Evolutionary conservation across 2,329 filamentous ascomycete species (phyloP), one percentile per base, ranked within the genome.

Genomic region (Arthrobotrys iridis): DNA sequence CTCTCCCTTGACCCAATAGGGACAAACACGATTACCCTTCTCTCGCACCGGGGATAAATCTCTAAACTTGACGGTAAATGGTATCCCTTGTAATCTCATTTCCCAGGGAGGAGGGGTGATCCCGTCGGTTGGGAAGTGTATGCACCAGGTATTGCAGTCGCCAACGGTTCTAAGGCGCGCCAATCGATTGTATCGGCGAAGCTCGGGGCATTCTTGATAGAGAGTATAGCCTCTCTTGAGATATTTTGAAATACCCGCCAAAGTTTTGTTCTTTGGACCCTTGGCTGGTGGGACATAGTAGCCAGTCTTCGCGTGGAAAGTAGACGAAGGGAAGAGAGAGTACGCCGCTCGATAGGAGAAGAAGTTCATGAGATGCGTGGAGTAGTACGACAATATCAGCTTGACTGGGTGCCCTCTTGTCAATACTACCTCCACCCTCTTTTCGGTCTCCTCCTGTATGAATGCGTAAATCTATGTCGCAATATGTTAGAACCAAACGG

Each of bases 281-380:
- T 10, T 57, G 6, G n/a, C n/a, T 7, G 18, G 26, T n/a, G 37
- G 37, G 2, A 40, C 28, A 33, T 35, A 40, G 6, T 22, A 55
- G 2, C 50, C 63, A 1, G 1, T 13, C 18, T 24, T 45, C 0
- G 28, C 13, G 4, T 20, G 22, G 28, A 67, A 48, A 4, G 63
- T 59, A n/a, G 2, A 2, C 13, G 3, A 30, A 1, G 63, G 40
- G n/a, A 67, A 66, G 4, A 67, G 28, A 11, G 50, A 67, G n/a
- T 37, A 67, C 13, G 50, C 63, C 0, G 26, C n/a, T 1, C 48
- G 24, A 18, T 58, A 67, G 3, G 63, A 37, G 30, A 67, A 58
- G 28, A 67, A 67, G 13, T 58, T 67, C 63, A 59, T 58, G 1
- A 67, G n/a, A 15, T 46, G 48, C 1, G 63, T 67, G 5, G 63